Conservation (phyloP, 2,329 filamentous ascomycete genomes). For the Xylaria sp. region DNA sequence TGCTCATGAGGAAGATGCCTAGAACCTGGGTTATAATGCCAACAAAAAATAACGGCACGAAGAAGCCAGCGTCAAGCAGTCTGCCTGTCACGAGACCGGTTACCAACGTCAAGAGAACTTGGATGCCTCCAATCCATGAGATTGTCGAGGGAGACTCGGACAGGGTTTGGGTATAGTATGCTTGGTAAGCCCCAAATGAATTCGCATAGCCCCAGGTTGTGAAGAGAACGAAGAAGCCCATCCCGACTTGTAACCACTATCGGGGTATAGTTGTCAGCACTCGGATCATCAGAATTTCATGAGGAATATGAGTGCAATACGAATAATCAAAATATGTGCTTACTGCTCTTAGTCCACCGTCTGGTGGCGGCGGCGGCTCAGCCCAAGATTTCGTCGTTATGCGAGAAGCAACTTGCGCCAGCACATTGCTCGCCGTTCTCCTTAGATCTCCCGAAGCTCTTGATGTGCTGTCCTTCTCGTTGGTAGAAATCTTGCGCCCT, state of each 20-base stretch:
- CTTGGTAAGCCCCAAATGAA: slow-evolving; percentile 59
- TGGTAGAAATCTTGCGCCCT: slow-evolving; percentile 1
- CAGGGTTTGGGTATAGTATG: slow-evolving; percentile 56
- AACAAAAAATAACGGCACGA: slow-evolving; percentile 52
- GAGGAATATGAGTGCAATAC: not conserved
- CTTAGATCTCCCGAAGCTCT: slow-evolving; percentile 42
- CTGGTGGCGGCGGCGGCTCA: slow-evolving; percentile 49
- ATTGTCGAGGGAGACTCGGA: slow-evolving; percentile 52
- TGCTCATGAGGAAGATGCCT: slow-evolving; percentile 59
- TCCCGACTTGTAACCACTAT: slow-evolving; percentile 52
- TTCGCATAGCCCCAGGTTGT: slow-evolving; percentile 61
- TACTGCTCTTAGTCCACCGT: slow-evolving; percentile 48
- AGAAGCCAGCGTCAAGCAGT: slow-evolving; percentile 58
- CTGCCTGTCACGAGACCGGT: slow-evolving; percentile 57
- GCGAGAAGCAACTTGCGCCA: slow-evolving; percentile 47
- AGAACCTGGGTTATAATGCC: slow-evolving; percentile 55
- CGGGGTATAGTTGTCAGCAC: slow-evolving; percentile 9
- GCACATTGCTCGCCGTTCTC: slow-evolving; percentile 47
- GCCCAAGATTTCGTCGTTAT: slow-evolving; percentile 48
- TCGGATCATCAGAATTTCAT: not conserved
- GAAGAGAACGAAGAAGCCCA: slow-evolving; percentile 56
- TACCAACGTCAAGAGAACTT: slow-evolving; percentile 57
- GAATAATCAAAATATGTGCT: slow-evolving; percentile 21
- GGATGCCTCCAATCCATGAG: slow-evolving; percentile 59
- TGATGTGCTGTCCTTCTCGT: slow-evolving; percentile 19